Evolutionary conservation across 139 green algal genomes (phyloP).

Genomic region (Tetradesmus obliquus): DNA sequence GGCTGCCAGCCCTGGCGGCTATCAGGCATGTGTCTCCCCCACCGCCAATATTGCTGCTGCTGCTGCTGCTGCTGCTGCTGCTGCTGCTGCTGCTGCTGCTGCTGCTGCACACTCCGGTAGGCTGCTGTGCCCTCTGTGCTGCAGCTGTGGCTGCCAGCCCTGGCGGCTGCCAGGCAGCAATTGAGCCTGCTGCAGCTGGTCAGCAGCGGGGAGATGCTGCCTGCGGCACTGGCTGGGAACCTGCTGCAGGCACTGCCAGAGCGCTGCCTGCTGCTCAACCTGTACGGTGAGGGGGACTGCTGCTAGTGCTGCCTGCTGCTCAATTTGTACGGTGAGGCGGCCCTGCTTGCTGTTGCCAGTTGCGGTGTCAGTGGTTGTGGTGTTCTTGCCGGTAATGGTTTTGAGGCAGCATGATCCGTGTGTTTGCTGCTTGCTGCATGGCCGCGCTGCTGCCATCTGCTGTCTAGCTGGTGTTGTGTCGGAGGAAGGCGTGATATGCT

Average conservation of each 20-base stretch:
- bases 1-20: conserved; percentile 33
- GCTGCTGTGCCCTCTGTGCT: conserved; percentile 52
- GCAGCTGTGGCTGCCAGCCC: conserved; percentile 36
- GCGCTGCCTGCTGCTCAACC: conserved; percentile 59
- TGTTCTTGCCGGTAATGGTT: too few relatives aligned
- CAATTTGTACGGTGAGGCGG: not conserved
- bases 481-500: too few relatives aligned
- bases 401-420: too few relatives aligned
- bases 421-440: too few relatives aligned
- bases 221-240: conserved; percentile 30
- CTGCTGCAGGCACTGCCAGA: conserved; percentile 55
- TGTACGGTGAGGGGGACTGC: conserved; percentile 62
- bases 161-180: not conserved
- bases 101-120: not conserved
- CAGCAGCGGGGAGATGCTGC: conserved; percentile 70
- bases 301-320: not conserved
- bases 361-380: too few relatives aligned
- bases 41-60: too few relatives aligned
- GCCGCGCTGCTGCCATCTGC: too few relatives aligned
- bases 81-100: too few relatives aligned
- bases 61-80: too few relatives aligned
- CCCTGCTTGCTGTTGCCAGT: not conserved
- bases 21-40: not conserved
- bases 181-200: conserved; percentile 57
- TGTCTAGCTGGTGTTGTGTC: too few relatives aligned